A percentile compares a stretch with the other conserved stretches of the same genome.
Conservation (phyloP, 768 basidiomycete species). For the Lactarius hatsudake region DNA sequence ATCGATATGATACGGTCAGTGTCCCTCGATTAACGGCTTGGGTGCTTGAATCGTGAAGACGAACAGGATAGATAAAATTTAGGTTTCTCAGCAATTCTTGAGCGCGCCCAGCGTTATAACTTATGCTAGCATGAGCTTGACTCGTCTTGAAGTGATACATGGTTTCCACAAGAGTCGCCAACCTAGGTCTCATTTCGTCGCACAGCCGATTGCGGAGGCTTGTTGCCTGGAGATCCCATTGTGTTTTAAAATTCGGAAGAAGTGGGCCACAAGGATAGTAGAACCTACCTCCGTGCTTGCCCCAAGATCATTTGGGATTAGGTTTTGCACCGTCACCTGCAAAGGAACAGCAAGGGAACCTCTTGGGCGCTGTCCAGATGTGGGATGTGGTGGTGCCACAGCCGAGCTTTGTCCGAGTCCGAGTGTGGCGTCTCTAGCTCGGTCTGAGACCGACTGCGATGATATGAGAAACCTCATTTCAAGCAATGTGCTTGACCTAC, state of each 20-base stretch:
- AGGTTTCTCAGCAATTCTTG: conserved; percentile 10
- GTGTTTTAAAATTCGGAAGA: background rate
- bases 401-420: background rate
- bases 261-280: background rate
- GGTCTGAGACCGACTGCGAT: conserved; percentile 8
- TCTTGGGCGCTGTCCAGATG: background rate
- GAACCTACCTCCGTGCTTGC: background rate
- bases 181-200: conserved; percentile 1
- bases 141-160: conserved; percentile 6
- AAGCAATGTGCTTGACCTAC: background rate
- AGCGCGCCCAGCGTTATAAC: background rate
- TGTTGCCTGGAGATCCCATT: background rate
- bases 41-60: background rate
- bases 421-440: background rate
- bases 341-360: background rate
- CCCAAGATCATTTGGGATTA: background rate
- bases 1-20: background rate
- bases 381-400: background rate
- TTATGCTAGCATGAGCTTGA: background rate
- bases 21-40: too few species aligned
- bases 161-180: conserved; percentile 7
- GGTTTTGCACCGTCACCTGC: background rate
- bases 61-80: conserved; percentile 16
- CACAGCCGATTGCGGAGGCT: background rate
- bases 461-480: background rate